Conservation (phyloP, 1,139 yeast species). For the Protomyces gravidus region DNA sequence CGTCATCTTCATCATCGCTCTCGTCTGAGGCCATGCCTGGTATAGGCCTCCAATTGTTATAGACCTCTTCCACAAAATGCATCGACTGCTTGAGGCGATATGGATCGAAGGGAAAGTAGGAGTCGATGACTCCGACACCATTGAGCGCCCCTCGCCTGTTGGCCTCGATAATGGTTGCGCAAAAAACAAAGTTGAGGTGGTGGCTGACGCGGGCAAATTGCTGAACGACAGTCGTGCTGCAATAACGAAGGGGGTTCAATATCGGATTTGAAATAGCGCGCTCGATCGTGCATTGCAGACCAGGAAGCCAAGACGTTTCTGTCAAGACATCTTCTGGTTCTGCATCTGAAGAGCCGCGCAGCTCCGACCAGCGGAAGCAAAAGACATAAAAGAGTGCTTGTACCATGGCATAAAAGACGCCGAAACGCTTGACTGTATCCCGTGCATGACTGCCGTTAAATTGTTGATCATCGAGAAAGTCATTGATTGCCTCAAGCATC, state of each 20-base stretch:
- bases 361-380: slow-evolving; percentile 71
- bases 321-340: slow-evolving; percentile 38
- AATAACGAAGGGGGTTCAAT: slow-evolving; percentile 87
- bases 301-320: slow-evolving; percentile 65
- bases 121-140: slow-evolving; percentile 29
- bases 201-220: slow-evolving; percentile 94
- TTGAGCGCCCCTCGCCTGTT: slow-evolving; percentile 58
- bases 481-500: slow-evolving; percentile 74
- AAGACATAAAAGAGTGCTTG: slow-evolving; percentile 88
- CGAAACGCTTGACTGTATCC: slow-evolving; percentile 53
- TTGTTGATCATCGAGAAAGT: slow-evolving; percentile 78
- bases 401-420: slow-evolving; percentile 84
- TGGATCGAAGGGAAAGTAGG: slow-evolving; percentile 95
- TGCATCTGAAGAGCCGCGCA: slow-evolving; percentile 45
- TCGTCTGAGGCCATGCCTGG: slow-evolving; percentile 61
- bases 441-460: slow-evolving; percentile 56
- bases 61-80: slow-evolving; percentile 51
- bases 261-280: slow-evolving; percentile 70
- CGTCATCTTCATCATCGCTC: slow-evolving; percentile 41
- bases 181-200: slow-evolving; percentile 82
- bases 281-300: slow-evolving; percentile 72
- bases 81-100: slow-evolving; percentile 64
- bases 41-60: slow-evolving; percentile 79
- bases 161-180: slow-evolving; percentile 87
- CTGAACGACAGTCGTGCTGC: slow-evolving; percentile 87